Conservation (phyloP, 1,139 yeast species). For the Magnusiomyces ingens region DNA sequence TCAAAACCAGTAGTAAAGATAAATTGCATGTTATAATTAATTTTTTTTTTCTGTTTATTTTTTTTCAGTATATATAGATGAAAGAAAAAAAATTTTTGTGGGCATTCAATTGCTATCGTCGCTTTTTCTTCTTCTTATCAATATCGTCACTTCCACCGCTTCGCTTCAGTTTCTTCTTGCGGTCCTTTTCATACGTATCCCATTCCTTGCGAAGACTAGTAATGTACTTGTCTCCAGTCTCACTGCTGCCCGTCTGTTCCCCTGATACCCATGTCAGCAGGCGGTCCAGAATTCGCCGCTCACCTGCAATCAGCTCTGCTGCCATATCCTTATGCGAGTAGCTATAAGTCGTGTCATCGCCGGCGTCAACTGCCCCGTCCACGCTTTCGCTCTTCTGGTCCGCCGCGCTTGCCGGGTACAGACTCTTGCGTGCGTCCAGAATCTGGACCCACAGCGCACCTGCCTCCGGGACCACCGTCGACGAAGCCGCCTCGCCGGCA, state of each 20-base stretch:
- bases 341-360: neutral
- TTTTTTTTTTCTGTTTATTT: neutral
- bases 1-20: constrained; percentile 27
- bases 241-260: neutral
- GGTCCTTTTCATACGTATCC: neutral
- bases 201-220: constrained; percentile 2
- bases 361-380: neutral
- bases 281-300: constrained; percentile 20
- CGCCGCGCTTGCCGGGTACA: neutral
- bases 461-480: no score
- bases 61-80: no score
- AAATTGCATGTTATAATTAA: neutral
- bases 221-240: neutral
- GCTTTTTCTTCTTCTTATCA: constrained; percentile 1
- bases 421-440: no score
- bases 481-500: no score
- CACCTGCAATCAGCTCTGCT: constrained; percentile 24
- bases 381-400: neutral
- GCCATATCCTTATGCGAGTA: constrained; percentile 23
- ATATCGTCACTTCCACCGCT: neutral
- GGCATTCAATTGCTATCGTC: neutral
- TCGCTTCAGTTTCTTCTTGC: neutral
- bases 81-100: no score
- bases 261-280: neutral
- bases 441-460: no score